A percentile compares a stretch with the other conserved stretches of the same genome.
phyloP scores from a whole-genome alignment of 208 protist species.

The Crithidia mellificae region DNA sequence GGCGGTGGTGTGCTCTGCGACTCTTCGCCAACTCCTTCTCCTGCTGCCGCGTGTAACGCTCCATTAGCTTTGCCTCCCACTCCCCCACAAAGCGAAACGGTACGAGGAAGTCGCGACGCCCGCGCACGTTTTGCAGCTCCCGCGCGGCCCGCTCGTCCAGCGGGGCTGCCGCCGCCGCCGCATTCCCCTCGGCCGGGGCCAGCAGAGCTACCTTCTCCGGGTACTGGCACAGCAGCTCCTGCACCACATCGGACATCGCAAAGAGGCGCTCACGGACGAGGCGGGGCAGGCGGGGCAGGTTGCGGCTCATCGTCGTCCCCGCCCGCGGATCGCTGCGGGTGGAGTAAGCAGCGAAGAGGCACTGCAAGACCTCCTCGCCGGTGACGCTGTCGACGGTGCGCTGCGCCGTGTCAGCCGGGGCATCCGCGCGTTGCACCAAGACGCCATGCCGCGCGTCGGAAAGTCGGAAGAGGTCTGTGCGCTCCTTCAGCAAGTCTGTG shows the following conservation, averaged over 20 bases:
- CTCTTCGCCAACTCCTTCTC: conserved; percentile 21
- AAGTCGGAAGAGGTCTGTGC: conserved; percentile 26
- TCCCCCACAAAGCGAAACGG: conserved; percentile 84
- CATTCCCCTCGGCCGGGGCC: background rate
- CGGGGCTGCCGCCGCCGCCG: background rate
- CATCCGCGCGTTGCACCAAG: conserved; percentile 73
- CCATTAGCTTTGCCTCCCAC: conserved; percentile 60
- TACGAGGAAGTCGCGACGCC: conserved; percentile 53
- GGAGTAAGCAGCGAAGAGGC: conserved; percentile 63
- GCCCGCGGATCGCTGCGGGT: conserved; percentile 44
- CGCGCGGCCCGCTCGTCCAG: conserved; percentile 16
- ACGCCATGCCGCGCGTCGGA: conserved; percentile 39
- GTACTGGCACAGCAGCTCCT: conserved; percentile 54
- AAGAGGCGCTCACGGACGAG: conserved; percentile 44
- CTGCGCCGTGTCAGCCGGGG: conserved; percentile 16
- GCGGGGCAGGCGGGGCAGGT: conserved; percentile 42
- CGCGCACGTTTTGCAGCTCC: conserved; percentile 29
- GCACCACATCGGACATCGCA: conserved; percentile 56
- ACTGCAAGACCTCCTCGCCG: conserved; percentile 73
- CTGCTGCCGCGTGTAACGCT: conserved; percentile 37
- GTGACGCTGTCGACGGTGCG: conserved; percentile 36
- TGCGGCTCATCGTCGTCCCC: conserved; percentile 68
- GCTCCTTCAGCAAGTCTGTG: conserved; percentile 22
- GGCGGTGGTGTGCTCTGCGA: background rate
- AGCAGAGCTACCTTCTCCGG: conserved; percentile 80